These are phyloP conservation scores for Quercus mongolica DNA, from an alignment of 306 rosid genomes.

Conservation along the genomic window DNA sequence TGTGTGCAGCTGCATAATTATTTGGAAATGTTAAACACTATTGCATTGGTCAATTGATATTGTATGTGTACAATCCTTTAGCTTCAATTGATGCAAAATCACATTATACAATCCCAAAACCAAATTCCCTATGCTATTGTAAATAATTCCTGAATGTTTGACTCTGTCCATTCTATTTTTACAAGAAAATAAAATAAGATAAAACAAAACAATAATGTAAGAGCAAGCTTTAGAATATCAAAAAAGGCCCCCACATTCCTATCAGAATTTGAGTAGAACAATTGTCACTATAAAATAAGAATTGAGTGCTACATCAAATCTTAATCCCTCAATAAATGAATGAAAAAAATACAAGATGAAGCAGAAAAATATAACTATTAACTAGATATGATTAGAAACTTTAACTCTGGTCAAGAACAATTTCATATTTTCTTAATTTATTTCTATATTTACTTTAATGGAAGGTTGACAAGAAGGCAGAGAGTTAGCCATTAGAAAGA, in stretches of 20 bases:
- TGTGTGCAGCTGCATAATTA: slow-evolving; percentile 58
- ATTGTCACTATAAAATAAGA: background rate
- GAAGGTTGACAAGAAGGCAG: background rate
- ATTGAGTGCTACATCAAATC: background rate
- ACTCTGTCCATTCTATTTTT: background rate
- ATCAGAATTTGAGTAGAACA: background rate
- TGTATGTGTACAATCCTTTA: background rate
- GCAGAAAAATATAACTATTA: background rate
- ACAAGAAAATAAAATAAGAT: background rate
- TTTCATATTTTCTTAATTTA: too few species aligned
- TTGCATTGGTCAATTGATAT: slow-evolving; percentile 7
- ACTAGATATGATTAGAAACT: background rate
- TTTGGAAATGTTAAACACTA: slow-evolving; percentile 14
- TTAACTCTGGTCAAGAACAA: background rate
- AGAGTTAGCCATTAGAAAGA: background rate
- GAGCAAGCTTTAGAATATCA: background rate
- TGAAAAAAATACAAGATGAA: background rate
- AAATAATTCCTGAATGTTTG: background rate
- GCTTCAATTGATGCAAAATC: background rate
- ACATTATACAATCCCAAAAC: background rate
- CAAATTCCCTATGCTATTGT: background rate
- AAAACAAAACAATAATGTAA: background rate
- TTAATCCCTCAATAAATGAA: background rate
- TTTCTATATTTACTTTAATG: background rate
- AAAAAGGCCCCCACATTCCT: background rate